phyloP scores from a whole-genome alignment of 306 rosid genomes.

The Vigna angularis region DNA sequence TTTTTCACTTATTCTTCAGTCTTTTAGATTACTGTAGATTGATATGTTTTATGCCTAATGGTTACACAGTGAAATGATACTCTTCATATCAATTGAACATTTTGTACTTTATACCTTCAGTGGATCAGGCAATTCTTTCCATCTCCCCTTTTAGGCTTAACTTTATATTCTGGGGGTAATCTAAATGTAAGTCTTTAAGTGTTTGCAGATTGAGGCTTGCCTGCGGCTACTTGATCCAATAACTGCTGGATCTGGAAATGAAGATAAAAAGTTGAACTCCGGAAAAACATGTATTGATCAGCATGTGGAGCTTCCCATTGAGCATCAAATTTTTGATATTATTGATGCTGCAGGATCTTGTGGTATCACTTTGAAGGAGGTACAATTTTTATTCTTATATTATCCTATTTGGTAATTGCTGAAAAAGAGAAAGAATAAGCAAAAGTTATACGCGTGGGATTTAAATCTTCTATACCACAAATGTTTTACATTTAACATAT shows the following conservation, averaged over 20 bases:
- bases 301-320: constrained; percentile 81
- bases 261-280: constrained; percentile 54
- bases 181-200: constrained; percentile 19
- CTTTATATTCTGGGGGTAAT: neutral
- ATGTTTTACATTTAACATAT: too few species aligned
- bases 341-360: constrained; percentile 74
- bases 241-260: constrained; percentile 50
- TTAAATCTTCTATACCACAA: neutral
- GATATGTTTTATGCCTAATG: neutral
- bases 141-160: neutral
- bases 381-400: constrained; percentile 44
- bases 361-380: constrained; percentile 81
- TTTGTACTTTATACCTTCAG: constrained; percentile 5
- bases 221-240: constrained; percentile 60
- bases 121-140: neutral
- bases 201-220: constrained; percentile 49
- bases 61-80: neutral
- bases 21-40: neutral
- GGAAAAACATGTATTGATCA: constrained; percentile 63
- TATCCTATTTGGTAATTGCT: constrained; percentile 21
- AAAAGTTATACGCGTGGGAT: neutral
- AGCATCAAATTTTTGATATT: constrained; percentile 75
- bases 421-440: constrained; percentile 9
- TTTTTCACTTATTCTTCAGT: neutral
- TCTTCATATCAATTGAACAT: constrained; percentile 1